Evolutionary conservation across 768 basidiomycete species (phyloP).

Genomic region (Hemileccinum impolitum): DNA sequence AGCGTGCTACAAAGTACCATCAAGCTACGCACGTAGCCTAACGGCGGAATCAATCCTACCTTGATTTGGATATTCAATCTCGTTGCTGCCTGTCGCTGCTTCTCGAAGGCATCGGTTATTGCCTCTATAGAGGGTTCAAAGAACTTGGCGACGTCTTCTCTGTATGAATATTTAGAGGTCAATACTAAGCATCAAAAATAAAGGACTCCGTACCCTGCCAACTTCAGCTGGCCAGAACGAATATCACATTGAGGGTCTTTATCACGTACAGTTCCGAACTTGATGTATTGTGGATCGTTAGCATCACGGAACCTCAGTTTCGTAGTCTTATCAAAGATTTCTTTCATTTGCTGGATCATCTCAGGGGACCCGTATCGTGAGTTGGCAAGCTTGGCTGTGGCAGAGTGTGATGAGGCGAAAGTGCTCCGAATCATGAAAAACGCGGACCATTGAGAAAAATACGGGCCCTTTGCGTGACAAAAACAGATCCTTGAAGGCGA

Average conservation of each 20-base stretch:
- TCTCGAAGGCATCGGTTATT: constrained; percentile 32
- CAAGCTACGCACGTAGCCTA: background rate
- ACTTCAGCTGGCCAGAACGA: constrained; percentile 35
- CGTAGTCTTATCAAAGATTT: constrained; percentile 34
- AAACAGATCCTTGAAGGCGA: constrained; percentile 36
- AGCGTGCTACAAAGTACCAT: constrained; percentile 22
- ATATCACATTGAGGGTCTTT: constrained; percentile 34
- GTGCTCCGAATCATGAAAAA: background rate
- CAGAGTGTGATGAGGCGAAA: background rate
- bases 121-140: constrained; percentile 42
- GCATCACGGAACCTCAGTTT: constrained; percentile 40
- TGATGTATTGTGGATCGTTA: constrained; percentile 34
- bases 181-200: background rate
- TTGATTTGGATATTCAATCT: constrained; percentile 25
- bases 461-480: constrained; percentile 31
- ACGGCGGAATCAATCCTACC: constrained; percentile 2
- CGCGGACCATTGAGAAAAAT: constrained; percentile 27
- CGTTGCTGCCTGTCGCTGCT: constrained; percentile 21
- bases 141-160: constrained; percentile 34
- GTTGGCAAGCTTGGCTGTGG: constrained; percentile 26
- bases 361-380: constrained; percentile 29
- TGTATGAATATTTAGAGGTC: constrained; percentile 3
- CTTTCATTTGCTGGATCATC: constrained; percentile 31
- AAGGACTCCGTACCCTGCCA: constrained; percentile 33
- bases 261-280: constrained; percentile 36